A percentile compares a stretch with the other conserved stretches of the same genome.
Evolutionary conservation across 345 rosid species (phyloP).

Genomic region (Lepidium africanum): DNA sequence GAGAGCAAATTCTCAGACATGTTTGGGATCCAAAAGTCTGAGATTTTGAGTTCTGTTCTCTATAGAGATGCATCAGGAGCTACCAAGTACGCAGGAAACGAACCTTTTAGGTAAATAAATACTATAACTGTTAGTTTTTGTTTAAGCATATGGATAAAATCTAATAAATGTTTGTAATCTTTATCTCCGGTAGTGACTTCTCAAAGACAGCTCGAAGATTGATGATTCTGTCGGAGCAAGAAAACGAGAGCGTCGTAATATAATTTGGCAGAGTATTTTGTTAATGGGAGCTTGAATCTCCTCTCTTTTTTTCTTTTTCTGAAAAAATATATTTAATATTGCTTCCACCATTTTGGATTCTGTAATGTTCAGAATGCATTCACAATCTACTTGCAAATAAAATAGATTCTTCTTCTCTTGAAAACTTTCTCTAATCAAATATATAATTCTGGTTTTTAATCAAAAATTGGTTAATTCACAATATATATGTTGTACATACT

Average conservation of each 20-base stretch:
- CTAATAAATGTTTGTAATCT: neutral
- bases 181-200: conserved; percentile 63
- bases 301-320: neutral
- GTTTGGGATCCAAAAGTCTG: conserved; percentile 64
- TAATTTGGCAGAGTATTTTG: conserved; percentile 18
- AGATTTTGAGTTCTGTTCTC: conserved; percentile 61
- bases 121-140: neutral
- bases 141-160: neutral
- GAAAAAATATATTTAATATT: neutral
- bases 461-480: too few relatives aligned
- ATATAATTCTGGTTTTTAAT: too few relatives aligned
- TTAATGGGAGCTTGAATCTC: neutral
- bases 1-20: conserved; percentile 55
- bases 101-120: conserved; percentile 61
- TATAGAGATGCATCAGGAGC: conserved; percentile 60
- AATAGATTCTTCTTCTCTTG: conserved; percentile 10
- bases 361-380: conserved; percentile 22
- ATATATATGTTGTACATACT: too few relatives aligned
- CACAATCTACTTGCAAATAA: conserved; percentile 21
- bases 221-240: conserved; percentile 60
- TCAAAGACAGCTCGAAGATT: conserved; percentile 78
- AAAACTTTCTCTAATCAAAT: neutral
- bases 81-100: conserved; percentile 60
- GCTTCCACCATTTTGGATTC: conserved; percentile 18
- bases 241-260: conserved; percentile 47